These are phyloP conservation scores for Penicillium alfredii DNA, from an alignment of 495 filamentous ascomycete genomes.

Conservation along the genomic window DNA sequence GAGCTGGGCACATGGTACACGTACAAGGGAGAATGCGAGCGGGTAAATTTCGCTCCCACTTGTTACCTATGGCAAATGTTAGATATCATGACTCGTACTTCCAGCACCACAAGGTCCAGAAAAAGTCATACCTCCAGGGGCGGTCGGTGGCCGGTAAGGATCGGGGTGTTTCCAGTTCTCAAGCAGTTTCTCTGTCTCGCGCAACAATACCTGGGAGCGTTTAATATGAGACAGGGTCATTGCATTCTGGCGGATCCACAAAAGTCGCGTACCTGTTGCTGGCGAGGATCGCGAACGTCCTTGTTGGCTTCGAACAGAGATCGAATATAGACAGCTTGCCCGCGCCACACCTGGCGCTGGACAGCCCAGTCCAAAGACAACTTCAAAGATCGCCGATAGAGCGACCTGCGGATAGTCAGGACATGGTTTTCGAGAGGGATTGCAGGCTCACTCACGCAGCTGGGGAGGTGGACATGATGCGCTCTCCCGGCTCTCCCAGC, in stretches of 20 bases:
- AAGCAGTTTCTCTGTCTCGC: constrained; percentile 80
- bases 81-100: constrained; percentile 9
- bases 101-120: too few relatives aligned
- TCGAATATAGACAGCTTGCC: constrained; percentile 92
- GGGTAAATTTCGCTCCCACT: constrained; percentile 92
- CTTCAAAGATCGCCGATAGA: constrained; percentile 91
- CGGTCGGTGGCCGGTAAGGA: constrained; percentile 79
- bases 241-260: too few relatives aligned
- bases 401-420: constrained; percentile 53
- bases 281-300: constrained; percentile 75
- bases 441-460: constrained; percentile 28
- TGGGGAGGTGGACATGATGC: constrained; percentile 35
- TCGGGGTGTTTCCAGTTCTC: constrained; percentile 97
- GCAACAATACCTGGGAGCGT: constrained; percentile 64
- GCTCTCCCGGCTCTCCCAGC: not conserved
- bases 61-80: constrained; percentile 60
- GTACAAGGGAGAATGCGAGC: constrained; percentile 71
- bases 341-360: constrained; percentile 84
- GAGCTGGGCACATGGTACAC: too few relatives aligned
- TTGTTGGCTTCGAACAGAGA: constrained; percentile 93
- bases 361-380: constrained; percentile 91
- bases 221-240: not conserved
- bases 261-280: constrained; percentile 66
- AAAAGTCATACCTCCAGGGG: constrained; percentile 78
- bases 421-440: not conserved